Conservation (phyloP, 2,329 filamentous ascomycete species). For the Annulohypoxylon truncatum region DNA sequence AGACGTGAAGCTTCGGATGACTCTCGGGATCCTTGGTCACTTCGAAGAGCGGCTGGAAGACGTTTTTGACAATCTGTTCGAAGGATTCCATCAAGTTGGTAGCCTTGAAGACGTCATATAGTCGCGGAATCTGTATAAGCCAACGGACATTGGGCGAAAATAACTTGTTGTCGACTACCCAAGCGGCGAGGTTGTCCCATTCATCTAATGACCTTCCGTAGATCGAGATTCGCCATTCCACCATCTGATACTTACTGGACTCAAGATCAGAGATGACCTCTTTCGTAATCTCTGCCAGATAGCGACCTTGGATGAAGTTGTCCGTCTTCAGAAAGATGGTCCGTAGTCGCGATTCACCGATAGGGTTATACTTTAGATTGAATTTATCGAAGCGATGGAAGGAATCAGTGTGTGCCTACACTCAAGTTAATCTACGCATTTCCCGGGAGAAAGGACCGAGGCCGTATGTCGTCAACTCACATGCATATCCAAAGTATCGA, state of each 20-base stretch:
- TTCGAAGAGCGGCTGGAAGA: slow-evolving; percentile 95
- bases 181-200: slow-evolving; percentile 97
- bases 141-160: slow-evolving; percentile 98
- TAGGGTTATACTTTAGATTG: slow-evolving; percentile 98
- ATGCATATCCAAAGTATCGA: slow-evolving; percentile 99
- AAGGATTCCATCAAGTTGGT: slow-evolving; percentile 88
- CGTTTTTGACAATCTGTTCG: slow-evolving; percentile 88
- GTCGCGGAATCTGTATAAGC: slow-evolving; percentile 93
- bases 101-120: slow-evolving; percentile 96
- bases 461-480: slow-evolving; percentile 60
- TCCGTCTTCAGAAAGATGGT: slow-evolving; percentile 99
- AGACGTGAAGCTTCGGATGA: slow-evolving; percentile 93
- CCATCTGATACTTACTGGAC: slow-evolving; percentile 99
- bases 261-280: slow-evolving; percentile 97
- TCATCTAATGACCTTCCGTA: slow-evolving; percentile 93
- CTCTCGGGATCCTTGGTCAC: slow-evolving; percentile 87
- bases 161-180: slow-evolving; percentile 98
- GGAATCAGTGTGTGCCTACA: slow-evolving; percentile 90
- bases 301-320: slow-evolving; percentile 95
- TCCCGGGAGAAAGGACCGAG: background rate
- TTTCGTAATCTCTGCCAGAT: slow-evolving; percentile 96
- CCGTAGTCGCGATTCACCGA: slow-evolving; percentile 92
- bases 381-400: slow-evolving; percentile 99
- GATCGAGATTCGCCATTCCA: slow-evolving; percentile 98
- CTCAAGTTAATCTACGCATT: slow-evolving; percentile 30